Base-by-base conservation (phyloP, 768 basidiomycete genomes). In the Zangia roseola region DNA sequence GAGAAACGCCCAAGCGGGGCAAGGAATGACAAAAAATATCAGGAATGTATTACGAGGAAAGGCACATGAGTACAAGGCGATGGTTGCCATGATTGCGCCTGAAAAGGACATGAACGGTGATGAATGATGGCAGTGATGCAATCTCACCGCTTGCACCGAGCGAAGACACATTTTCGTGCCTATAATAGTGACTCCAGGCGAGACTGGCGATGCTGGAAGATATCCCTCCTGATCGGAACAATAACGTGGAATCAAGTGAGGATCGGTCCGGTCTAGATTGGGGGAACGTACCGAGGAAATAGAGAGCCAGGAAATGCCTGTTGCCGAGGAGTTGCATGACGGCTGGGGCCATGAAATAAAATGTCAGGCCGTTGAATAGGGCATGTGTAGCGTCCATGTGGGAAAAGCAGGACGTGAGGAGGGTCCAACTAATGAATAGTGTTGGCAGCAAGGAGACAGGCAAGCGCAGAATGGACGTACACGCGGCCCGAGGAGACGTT, bases 1-100 rank as follows among this genome's bases (percentile, higher is more conserved):
- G 0, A 91, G 84, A 40, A 79, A 78, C 3, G 77, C 73, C 87
- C 88, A 93, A 0, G 89, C 89, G 0, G 91, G 89, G 49, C 88
- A 72, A 21, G 90, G 91, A 21, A 91, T 69, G 56, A 91, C 79
- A 28, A 82, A 86, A 65, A 88, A 93, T 36, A 93, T 65, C 8
- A 77, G 69, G 63, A 93, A 87, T 1, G 72, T 83, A 57, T 81
- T 72, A 14, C 57, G 78, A 5, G 91, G 91, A 13, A 80, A 81
- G 2, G 79, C 68, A 63, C 83, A 87, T 6, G 88, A 88, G 42
- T 88, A 81, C 63, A 85, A 79, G 5, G 88, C 79, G n/a, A 87
- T 67, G 23, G 81, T 68, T 4, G 85, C 79, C 64, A 83, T 87
- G 40, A 89, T 80, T 12, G 89, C 84, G 47, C 85, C 89, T 86